phyloP scores from a whole-genome alignment of 352 stramenopile genomes.

The Pythium pectinolyticum region DNA sequence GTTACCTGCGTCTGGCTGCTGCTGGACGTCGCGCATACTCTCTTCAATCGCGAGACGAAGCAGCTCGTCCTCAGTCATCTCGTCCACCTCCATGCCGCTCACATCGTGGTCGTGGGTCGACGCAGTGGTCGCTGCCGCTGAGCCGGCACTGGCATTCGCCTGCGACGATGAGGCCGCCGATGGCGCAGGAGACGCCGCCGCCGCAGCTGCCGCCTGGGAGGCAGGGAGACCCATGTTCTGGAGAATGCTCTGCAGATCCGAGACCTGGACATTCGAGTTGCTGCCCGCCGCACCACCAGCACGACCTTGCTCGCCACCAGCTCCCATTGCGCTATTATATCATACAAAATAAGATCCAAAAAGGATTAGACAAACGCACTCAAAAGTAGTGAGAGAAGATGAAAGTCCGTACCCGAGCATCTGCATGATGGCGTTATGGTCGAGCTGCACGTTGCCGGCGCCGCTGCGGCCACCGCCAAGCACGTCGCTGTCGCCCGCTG shows the following conservation, averaged over 20 bases:
- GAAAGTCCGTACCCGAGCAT: conserved; percentile 67
- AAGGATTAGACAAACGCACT: too few species aligned
- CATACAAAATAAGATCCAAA: background rate
- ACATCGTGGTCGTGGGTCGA: conserved; percentile 80
- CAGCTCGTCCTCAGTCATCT: conserved; percentile 87
- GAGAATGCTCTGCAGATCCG: conserved; percentile 85
- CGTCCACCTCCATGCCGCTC: conserved; percentile 79
- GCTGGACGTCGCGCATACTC: conserved; percentile 80
- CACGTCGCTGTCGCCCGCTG: conserved; percentile 36
- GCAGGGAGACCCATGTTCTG: conserved; percentile 86
- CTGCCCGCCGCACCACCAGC: conserved; percentile 27
- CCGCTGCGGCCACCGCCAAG: conserved; percentile 31
- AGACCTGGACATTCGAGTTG: conserved; percentile 70
- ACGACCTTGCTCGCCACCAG: conserved; percentile 65
- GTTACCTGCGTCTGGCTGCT: conserved; percentile 55
- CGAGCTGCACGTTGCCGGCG: conserved; percentile 70
- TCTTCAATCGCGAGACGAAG: conserved; percentile 85
- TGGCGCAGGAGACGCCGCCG: conserved; percentile 67
- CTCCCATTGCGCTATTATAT: conserved; percentile 61
- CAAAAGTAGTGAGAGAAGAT: too few species aligned
- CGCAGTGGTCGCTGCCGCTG: conserved; percentile 63
- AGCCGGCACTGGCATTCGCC: conserved; percentile 65
- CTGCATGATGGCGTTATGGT: conserved; percentile 91
- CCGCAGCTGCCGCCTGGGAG: conserved; percentile 60
- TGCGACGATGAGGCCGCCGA: conserved; percentile 78